Evolutionary conservation across 768 basidiomycete species (phyloP), one percentile per base, ranked within the genome.

Genomic region (Mycena belliarum): DNA sequence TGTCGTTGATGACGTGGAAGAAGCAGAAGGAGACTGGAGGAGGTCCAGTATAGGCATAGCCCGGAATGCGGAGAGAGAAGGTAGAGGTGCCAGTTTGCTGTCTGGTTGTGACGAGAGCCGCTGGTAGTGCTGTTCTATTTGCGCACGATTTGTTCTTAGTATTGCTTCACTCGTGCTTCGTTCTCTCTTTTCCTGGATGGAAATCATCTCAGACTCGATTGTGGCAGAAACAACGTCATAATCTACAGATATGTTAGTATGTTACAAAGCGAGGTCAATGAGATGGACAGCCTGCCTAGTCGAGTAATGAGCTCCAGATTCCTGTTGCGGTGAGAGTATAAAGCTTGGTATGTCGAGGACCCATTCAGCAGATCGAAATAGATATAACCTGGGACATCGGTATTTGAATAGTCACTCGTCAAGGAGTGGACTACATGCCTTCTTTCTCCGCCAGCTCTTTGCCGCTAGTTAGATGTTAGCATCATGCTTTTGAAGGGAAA

Each of bases 311-410:
- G 8, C 56, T 86, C 81, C 2, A 82, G 45, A 15, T 75, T 63
- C 6, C 58, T 70, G 24, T 57, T 75, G 66, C 78, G 81, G 35
- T 68, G 63, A 2, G 71, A 61, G 50, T 74, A 70, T 21, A 84
- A 66, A 7, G 65, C 41, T 2, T 75, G 74, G 64, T 76, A 86
- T 3, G 74, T 57, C 3, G 71, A 72, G 4, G 72, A 69, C 16
- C 46, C 54, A 14, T 70, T 69, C 32, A 79, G 29, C 23, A 88
- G 67, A 59, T 84, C 77, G 24, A 59, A 62, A 15, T 69, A 63
- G 1, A 72, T 56, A 75, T 81, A 85, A 3, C 62, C 61, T 63
- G 32, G 11, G 8, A 12, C 15, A 28, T 20, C 16, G 8, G 49
- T 18, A 49, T 42, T 35, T 8, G 2, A 18, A 29, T n/a, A n/a